These are phyloP conservation scores for Neophaeococcomyces aloes DNA, from an alignment of 2,329 filamentous ascomycete species.

Conservation along the genomic window DNA sequence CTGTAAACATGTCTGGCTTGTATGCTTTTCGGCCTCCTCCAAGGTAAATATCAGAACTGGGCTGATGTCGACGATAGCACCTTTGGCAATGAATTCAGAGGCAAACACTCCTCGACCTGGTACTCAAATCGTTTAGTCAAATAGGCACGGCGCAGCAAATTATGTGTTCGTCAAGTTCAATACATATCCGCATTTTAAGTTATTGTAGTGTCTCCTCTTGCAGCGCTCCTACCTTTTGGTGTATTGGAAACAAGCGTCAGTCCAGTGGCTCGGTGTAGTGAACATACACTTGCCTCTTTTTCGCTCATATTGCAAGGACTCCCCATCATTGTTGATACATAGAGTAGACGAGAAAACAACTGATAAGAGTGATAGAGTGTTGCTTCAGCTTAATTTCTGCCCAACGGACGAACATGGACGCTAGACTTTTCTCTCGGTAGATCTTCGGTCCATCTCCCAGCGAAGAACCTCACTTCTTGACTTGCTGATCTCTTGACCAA, in stretches of 20 bases:
- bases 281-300: background rate
- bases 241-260: conserved; percentile 21
- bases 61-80: conserved; percentile 22
- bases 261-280: conserved; percentile 13
- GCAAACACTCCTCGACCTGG: conserved; percentile 24
- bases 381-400: no score
- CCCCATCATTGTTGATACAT: no score
- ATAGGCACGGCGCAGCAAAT: background rate
- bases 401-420: no score
- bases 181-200: background rate
- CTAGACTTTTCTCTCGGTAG: no score
- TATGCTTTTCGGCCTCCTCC: conserved; percentile 35
- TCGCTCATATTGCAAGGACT: no score
- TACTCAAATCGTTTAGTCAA: background rate
- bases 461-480: no score
- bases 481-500: no score
- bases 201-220: background rate
- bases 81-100: conserved; percentile 16
- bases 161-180: no score
- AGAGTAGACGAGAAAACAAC: no score
- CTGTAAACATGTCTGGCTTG: conserved; percentile 38
- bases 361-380: no score
- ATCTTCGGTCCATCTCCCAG: no score
- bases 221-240: conserved; percentile 17
- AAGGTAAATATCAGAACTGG: conserved; percentile 33